These are phyloP conservation scores for Cladophialophora immunda DNA, from an alignment of 2,329 filamentous ascomycete genomes.

Conservation along the genomic window DNA sequence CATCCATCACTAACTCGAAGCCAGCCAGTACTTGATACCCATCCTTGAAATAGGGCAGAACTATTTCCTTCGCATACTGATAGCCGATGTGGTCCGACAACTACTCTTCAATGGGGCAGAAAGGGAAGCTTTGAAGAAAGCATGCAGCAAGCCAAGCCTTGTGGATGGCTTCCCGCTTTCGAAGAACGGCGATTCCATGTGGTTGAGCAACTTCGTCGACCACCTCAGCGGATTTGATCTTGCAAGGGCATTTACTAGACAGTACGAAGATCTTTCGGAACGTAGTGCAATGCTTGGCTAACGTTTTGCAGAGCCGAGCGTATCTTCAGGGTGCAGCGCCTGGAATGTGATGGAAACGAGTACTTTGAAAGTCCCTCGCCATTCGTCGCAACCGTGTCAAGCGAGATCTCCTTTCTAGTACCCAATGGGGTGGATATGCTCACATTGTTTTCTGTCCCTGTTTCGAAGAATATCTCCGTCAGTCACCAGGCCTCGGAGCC, in stretches of 20 bases:
- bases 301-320: slow-evolving; percentile 18
- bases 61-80: slow-evolving; percentile 32
- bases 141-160: neutral
- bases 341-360: slow-evolving; percentile 17
- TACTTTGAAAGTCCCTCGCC: slow-evolving; percentile 12
- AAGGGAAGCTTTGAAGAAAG: slow-evolving; percentile 17
- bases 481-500: slow-evolving; percentile 13
- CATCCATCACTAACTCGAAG: slow-evolving; percentile 14
- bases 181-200: slow-evolving; percentile 14
- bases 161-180: slow-evolving; percentile 21
- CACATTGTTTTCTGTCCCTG: slow-evolving; percentile 24
- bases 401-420: slow-evolving; percentile 24
- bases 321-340: slow-evolving; percentile 24
- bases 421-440: slow-evolving; percentile 21
- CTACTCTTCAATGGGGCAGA: slow-evolving; percentile 23
- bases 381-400: slow-evolving; percentile 19
- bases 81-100: slow-evolving; percentile 37
- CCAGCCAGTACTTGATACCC: slow-evolving; percentile 14
- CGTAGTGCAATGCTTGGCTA: neutral
- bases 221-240: slow-evolving; percentile 20
- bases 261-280: slow-evolving; percentile 1
- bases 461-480: slow-evolving; percentile 17
- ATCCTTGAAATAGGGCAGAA: slow-evolving; percentile 20
- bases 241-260: slow-evolving; percentile 11
- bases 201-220: slow-evolving; percentile 31